Percentiles rank a stretch among this genome's conserved stretches.
Conservation (phyloP, 805 yeast species). For the Clavispora fructus region DNA sequence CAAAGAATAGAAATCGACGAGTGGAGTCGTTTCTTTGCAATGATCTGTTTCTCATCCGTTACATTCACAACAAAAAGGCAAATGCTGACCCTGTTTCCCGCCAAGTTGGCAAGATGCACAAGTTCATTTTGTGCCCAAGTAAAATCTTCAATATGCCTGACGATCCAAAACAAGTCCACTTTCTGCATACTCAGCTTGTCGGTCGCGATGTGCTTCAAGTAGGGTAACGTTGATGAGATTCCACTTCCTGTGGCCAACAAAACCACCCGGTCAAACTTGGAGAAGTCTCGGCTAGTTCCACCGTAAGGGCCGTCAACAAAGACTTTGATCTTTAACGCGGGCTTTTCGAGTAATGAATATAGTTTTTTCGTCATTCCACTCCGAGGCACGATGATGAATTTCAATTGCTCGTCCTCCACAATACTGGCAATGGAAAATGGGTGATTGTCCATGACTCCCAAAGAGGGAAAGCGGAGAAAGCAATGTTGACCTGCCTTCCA, state of each 20-base stretch:
- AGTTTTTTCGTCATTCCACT: slow-evolving; percentile 42
- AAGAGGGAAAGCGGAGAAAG: slow-evolving; percentile 42
- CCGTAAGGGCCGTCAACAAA: slow-evolving; percentile 57
- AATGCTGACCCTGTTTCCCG: not conserved
- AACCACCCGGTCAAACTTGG: slow-evolving; percentile 40
- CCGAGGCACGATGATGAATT: slow-evolving; percentile 40
- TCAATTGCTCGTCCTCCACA: slow-evolving; percentile 13
- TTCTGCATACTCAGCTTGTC: slow-evolving; percentile 1
- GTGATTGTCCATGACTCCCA: slow-evolving; percentile 45
- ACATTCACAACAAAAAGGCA: not conserved
- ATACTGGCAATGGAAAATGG: slow-evolving; percentile 49
- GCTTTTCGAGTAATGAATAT: slow-evolving; percentile 23
- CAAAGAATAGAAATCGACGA: not conserved
- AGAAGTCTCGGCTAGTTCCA: slow-evolving; percentile 41
- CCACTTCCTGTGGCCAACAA: slow-evolving; percentile 49
- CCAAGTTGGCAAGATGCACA: slow-evolving; percentile 1
- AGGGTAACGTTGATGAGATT: slow-evolving; percentile 46
- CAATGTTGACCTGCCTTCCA: slow-evolving; percentile 58
- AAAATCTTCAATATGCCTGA: slow-evolving; percentile 26
- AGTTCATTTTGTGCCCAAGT: slow-evolving; percentile 39
- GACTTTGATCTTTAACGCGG: slow-evolving; percentile 25
- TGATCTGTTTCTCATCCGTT: not conserved
- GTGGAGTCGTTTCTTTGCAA: not conserved
- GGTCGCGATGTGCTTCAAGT: slow-evolving; percentile 22
- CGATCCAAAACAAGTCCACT: slow-evolving; percentile 43